phyloP scores from a whole-genome alignment of 2,329 filamentous ascomycete genomes.

The Coniochaeta sp. region DNA sequence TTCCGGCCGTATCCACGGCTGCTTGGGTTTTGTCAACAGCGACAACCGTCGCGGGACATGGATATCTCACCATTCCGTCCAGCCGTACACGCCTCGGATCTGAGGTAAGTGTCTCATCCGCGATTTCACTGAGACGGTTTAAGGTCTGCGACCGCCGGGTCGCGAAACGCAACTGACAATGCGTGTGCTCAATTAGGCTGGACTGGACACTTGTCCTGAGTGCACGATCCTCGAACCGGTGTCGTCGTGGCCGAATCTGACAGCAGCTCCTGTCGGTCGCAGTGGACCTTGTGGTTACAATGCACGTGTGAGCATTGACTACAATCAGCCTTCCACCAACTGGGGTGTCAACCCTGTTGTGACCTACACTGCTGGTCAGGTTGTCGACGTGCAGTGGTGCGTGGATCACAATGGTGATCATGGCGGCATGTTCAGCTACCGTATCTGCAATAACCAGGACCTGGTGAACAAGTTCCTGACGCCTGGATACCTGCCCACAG shows the following conservation, averaged over 20 bases:
- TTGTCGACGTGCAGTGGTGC: slow-evolving; percentile 45
- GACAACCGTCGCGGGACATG: slow-evolving; percentile 26
- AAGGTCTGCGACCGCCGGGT: no score
- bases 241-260: slow-evolving; percentile 38
- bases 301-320: slow-evolving; percentile 42
- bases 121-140: slow-evolving; percentile 4
- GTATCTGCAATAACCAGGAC: slow-evolving; percentile 42
- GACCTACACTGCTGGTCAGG: slow-evolving; percentile 36
- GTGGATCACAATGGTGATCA: slow-evolving; percentile 49
- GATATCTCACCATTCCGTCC: slow-evolving; percentile 33
- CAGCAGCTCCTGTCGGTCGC: slow-evolving; percentile 34
- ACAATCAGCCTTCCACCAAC: slow-evolving; percentile 34
- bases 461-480: slow-evolving; percentile 42
- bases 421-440: slow-evolving; percentile 48
- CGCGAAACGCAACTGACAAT: neutral
- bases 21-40: slow-evolving; percentile 1
- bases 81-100: slow-evolving; percentile 36
- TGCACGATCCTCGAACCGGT: slow-evolving; percentile 48
- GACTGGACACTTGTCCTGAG: slow-evolving; percentile 43
- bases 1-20: no score
- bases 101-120: slow-evolving; percentile 23
- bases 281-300: slow-evolving; percentile 47
- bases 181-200: slow-evolving; percentile 24
- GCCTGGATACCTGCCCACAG: slow-evolving; percentile 37
- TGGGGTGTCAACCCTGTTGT: slow-evolving; percentile 36